These are phyloP conservation scores for Mycosphaerelloides madeirae DNA, from an alignment of 2,329 filamentous ascomycete genomes.

Conservation along the genomic window DNA sequence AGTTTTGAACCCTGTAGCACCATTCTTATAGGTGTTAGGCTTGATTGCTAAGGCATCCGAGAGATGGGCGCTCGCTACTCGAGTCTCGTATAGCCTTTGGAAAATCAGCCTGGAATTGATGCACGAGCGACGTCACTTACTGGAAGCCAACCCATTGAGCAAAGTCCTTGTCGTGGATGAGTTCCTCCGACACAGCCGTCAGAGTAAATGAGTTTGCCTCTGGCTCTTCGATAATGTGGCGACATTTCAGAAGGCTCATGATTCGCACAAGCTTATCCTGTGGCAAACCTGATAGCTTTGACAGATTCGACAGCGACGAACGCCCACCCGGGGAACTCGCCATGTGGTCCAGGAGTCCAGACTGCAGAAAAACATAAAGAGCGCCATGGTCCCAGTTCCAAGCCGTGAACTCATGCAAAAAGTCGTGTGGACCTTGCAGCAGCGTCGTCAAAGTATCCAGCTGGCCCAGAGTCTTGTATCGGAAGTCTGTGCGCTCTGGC, in stretches of 20 bases:
- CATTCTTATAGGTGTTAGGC: slow-evolving; percentile 1
- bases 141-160: slow-evolving; percentile 5
- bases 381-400: slow-evolving; percentile 5
- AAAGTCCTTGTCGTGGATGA: slow-evolving; percentile 2
- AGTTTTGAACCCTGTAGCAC: slow-evolving; percentile 1
- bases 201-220: not conserved
- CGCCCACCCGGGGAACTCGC: not conserved
- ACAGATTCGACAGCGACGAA: not conserved
- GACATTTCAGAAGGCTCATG: slow-evolving; percentile 2
- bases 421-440: slow-evolving; percentile 6
- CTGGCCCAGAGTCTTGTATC: no score
- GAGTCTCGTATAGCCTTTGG: slow-evolving; percentile 2
- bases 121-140: not conserved
- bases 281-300: not conserved
- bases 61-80: slow-evolving; percentile 4
- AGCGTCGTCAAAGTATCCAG: not conserved
- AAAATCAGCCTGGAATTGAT: not conserved
- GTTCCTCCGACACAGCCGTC: not conserved
- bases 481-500: no score
- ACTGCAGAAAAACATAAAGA: not conserved
- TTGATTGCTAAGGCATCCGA: not conserved
- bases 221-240: not conserved
- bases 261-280: slow-evolving; percentile 3
- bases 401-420: slow-evolving; percentile 2
- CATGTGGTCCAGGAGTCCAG: not conserved